A percentile compares a stretch with the other conserved stretches of the same genome.
phyloP scores from a whole-genome alignment of 306 rosid genomes.

The Lathyrus aphaca region DNA sequence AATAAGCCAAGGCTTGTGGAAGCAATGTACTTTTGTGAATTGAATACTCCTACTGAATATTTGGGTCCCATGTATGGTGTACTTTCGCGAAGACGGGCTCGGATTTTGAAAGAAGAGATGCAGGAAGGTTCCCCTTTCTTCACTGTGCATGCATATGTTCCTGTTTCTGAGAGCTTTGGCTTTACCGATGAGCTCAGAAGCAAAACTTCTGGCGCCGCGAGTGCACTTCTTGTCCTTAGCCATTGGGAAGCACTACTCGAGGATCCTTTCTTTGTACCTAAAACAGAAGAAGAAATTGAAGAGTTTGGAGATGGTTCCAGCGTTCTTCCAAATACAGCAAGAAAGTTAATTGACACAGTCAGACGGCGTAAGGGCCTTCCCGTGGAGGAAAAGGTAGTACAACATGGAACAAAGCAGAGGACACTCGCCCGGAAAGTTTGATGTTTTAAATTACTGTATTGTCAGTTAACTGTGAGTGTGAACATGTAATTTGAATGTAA shows the following conservation, averaged over 20 bases:
- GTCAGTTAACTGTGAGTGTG: constrained; percentile 30
- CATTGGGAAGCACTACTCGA: constrained; percentile 90
- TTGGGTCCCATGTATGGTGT: constrained; percentile 91
- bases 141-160: constrained; percentile 87
- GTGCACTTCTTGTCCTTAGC: constrained; percentile 86
- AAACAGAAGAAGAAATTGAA: constrained; percentile 87
- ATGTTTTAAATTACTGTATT: constrained; percentile 23
- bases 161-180: constrained; percentile 90
- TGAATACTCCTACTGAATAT: constrained; percentile 74
- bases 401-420: constrained; percentile 91
- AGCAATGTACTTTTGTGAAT: constrained; percentile 92
- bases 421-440: constrained; percentile 89
- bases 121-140: constrained; percentile 96
- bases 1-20: constrained; percentile 84
- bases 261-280: constrained; percentile 94
- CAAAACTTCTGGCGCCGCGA: constrained; percentile 84
- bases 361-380: constrained; percentile 87
- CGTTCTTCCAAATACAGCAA: constrained; percentile 87
- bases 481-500: constrained; percentile 32
- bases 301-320: constrained; percentile 97
- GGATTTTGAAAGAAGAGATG: constrained; percentile 85
- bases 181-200: constrained; percentile 88
- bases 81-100: constrained; percentile 81
- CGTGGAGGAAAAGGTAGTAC: constrained; percentile 91
- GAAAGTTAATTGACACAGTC: constrained; percentile 76